Conservation (phyloP, 140 eudicot species). For the Anethum foeniculum region DNA sequence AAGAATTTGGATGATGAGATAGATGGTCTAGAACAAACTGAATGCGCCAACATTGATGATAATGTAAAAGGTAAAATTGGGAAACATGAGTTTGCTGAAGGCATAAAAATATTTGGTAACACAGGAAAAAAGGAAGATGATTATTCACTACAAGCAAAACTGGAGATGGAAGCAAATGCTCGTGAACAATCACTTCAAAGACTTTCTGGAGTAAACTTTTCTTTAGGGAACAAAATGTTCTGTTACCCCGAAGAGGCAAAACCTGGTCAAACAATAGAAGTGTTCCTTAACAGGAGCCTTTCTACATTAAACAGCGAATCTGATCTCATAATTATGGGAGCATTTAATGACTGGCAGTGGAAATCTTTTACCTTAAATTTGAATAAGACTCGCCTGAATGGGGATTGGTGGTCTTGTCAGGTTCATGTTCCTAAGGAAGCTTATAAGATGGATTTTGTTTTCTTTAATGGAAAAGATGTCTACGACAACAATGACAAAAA, state of each 20-base stretch:
- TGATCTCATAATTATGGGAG: constrained; percentile 74
- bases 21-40: not conserved
- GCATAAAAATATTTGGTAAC: constrained; percentile 2
- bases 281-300: constrained; percentile 62
- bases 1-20: constrained; percentile 11
- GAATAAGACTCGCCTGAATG: constrained; percentile 53
- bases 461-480: constrained; percentile 76
- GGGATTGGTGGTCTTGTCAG: constrained; percentile 98
- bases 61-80: not conserved
- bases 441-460: constrained; percentile 75
- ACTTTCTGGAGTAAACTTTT: constrained; percentile 63
- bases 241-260: constrained; percentile 58
- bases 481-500: constrained; percentile 77
- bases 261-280: constrained; percentile 67
- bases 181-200: constrained; percentile 51
- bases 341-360: constrained; percentile 88
- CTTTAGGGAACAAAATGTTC: constrained; percentile 56
- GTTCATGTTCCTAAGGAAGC: constrained; percentile 87
- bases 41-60: constrained; percentile 10
- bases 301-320: constrained; percentile 65
- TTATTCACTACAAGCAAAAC: constrained; percentile 33
- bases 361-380: constrained; percentile 62
- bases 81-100: constrained; percentile 14
- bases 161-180: constrained; percentile 60
- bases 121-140: constrained; percentile 26